Base-by-base conservation (phyloP, 306 rosid genomes). In the Rosa persica region DNA sequence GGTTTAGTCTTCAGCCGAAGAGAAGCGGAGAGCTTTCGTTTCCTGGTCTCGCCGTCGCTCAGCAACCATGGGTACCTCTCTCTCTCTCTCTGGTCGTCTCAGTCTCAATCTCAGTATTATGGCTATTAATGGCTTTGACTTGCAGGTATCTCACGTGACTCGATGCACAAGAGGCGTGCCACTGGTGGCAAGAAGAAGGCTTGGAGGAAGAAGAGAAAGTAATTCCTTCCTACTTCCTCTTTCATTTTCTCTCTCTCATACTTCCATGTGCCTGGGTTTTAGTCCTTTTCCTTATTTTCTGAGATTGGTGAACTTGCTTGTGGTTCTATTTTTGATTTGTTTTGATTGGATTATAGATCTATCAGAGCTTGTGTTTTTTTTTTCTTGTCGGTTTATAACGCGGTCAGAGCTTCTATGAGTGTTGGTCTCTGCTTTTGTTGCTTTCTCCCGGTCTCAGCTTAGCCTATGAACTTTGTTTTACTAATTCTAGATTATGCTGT, bases 121-220 rank as follows among this genome's bases (percentile, higher is more conserved):
- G 67, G 60, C 40, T 74, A 52, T 46, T 65, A 71, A 39, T 64
- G 22, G 49, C 48, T 13, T 76, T 12, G 74, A 23, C 61, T 25
- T 67, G 74, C 39, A 84, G 87, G 87, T 77, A 84, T 84, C 80
- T 84, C 87, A 12, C 87, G 87, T 81, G 87, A 84, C 68, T 84
- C 87, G 67, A 84, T 84, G 87, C 87, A 84, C 85, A 84, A 84
- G 80, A 67, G 87, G 51, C 87, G 87, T 70, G 87, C 85, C 54
- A 84, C 87, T 71, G 87, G 87, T 81, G 87, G 87, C 75, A 84
- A 84, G 80, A 84, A 84, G 85, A 84, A 84, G 85, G 85, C 85
- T 1, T 84, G 87, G 87, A 84, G 87, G 80, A 84, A 84, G 87
- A 84, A 84, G 87, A 46, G 87, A 74, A 84, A 84, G 87, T 84